Percentiles rank a stretch among this genome's conserved stretches.
phyloP scores from a whole-genome alignment of 371 early-diverging fungal genomes.

The Thermomucor indicae-seudaticae region DNA sequence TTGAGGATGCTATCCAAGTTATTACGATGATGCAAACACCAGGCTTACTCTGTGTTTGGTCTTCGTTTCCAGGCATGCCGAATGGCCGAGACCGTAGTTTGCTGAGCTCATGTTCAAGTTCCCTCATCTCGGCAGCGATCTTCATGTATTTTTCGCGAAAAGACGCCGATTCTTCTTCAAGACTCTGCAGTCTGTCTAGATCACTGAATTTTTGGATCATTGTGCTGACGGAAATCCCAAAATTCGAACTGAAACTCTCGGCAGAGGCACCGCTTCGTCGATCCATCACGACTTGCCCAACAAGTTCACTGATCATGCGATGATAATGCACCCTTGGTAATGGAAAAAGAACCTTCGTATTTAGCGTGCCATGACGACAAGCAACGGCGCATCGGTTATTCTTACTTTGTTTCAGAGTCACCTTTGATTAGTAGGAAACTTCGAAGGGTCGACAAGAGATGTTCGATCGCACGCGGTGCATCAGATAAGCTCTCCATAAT shows the following conservation, averaged over 20 bases:
- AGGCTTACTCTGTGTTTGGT: slow-evolving; percentile 2
- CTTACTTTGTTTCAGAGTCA: slow-evolving; percentile 49
- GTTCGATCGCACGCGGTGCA: slow-evolving; percentile 60
- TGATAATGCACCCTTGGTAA: slow-evolving; percentile 70
- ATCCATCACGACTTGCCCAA: slow-evolving; percentile 78
- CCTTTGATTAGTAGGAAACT: slow-evolving; percentile 72
- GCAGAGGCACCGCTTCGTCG: slow-evolving; percentile 56
- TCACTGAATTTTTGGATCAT: slow-evolving; percentile 69
- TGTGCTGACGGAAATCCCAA: slow-evolving; percentile 23
- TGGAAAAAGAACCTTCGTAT: no score
- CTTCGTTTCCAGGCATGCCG: slow-evolving; percentile 8
- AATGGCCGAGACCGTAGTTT: neutral
- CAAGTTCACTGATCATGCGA: slow-evolving; percentile 72
- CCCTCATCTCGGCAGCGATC: slow-evolving; percentile 32
- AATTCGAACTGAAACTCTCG: slow-evolving; percentile 8
- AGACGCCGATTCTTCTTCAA: slow-evolving; percentile 15
- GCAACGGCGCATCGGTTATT: slow-evolving; percentile 40
- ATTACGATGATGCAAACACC: neutral
- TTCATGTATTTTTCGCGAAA: slow-evolving; percentile 10
- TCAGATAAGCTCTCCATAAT: slow-evolving; percentile 58
- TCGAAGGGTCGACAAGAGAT: slow-evolving; percentile 64
- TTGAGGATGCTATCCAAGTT: neutral
- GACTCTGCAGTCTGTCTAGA: slow-evolving; percentile 60
- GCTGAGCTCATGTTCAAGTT: slow-evolving; percentile 8
- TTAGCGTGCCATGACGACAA: slow-evolving; percentile 58